Conservation (phyloP, 345 rosid genomes). For the Sisymbrium altissimum region DNA sequence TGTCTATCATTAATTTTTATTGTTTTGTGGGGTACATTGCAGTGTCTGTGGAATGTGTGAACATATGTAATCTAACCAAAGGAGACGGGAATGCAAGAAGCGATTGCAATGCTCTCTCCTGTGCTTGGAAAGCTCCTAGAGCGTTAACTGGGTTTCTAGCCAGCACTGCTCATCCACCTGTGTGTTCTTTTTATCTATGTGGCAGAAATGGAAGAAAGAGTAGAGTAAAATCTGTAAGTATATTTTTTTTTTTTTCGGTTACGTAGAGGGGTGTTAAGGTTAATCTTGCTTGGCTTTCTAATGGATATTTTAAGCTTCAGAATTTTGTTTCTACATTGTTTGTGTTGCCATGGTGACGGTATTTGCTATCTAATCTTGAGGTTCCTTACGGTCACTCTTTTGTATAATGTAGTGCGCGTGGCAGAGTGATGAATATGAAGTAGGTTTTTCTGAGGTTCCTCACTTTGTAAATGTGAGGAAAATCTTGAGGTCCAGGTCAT, state of each 20-base stretch:
- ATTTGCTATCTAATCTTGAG: slow-evolving; percentile 2
- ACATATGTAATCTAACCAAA: slow-evolving; percentile 65
- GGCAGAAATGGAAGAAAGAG: slow-evolving; percentile 47
- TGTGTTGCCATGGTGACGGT: neutral
- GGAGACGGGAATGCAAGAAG: slow-evolving; percentile 65
- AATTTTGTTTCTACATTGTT: neutral
- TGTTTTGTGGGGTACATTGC: slow-evolving; percentile 30
- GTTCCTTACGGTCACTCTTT: slow-evolving; percentile 14
- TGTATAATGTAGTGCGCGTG: slow-evolving; percentile 29
- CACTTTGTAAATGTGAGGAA: slow-evolving; percentile 39
- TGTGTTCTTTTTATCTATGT: slow-evolving; percentile 40
- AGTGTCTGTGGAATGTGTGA: slow-evolving; percentile 88
- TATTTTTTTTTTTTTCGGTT: neutral
- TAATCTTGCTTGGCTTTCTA: neutral
- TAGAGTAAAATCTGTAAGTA: slow-evolving; percentile 48
- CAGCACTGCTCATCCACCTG: slow-evolving; percentile 63
- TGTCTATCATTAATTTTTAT: neutral
- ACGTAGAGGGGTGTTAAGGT: neutral
- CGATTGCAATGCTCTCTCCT: slow-evolving; percentile 74
- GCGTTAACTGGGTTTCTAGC: slow-evolving; percentile 86
- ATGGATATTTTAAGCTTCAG: neutral
- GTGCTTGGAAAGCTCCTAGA: slow-evolving; percentile 92
- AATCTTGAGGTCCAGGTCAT: slow-evolving; percentile 41
- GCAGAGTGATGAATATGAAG: slow-evolving; percentile 50
- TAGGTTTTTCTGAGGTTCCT: slow-evolving; percentile 41